Evolutionary conservation across 23 red algal species (phyloP), one percentile per base, ranked within the genome.

Genomic region (Cyanidiococcus yangmingshanensis): DNA sequence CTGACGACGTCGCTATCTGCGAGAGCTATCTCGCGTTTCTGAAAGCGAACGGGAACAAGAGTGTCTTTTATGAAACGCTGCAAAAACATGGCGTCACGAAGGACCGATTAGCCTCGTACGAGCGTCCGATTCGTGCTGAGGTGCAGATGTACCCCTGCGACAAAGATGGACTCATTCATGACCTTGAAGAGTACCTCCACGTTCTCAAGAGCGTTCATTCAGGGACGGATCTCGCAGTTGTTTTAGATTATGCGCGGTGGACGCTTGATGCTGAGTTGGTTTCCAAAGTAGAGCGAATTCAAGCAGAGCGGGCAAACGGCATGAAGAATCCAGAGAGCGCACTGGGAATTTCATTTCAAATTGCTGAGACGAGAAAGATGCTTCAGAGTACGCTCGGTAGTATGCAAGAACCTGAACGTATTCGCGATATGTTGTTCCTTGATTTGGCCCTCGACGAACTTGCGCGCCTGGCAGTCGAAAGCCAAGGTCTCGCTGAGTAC

Each of bases 1-100:
- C 90, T 24, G 90, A 89, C 67, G 90, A 95, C 74, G 90, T 95
- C 41, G 74, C 82, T 16, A 95, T 95, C 40, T 95, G 90, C 41
- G 82, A 95, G 37, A 86, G 85, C 12, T 74, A 89, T 17, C 58
- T 95, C 7, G 86, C 78, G 50, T 89, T 89, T 57, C 88, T 86
- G 85, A 51, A 79, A 24, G 59, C 71, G 0, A 85, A 89, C 27
- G 90, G 90, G 2, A 77, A 89, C 63, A 30, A 24, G 29, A 37
- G 67, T 2, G 40, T 37, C 27, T 86, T 74, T 1, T 95, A 95
- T 76, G 45, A 84, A 26, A 78, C 78, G 18, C 83, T 95, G 41
- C 18, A 83, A 77, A 80, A 82, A 35, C 50, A 85, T 27, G 87
- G 85, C 26, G 41, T 95, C 29, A 87, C 82, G 3, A 40, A 83